Evolutionary conservation across 2,329 filamentous ascomycete genomes (phyloP).

Genomic region (Didymella glomerata): DNA sequence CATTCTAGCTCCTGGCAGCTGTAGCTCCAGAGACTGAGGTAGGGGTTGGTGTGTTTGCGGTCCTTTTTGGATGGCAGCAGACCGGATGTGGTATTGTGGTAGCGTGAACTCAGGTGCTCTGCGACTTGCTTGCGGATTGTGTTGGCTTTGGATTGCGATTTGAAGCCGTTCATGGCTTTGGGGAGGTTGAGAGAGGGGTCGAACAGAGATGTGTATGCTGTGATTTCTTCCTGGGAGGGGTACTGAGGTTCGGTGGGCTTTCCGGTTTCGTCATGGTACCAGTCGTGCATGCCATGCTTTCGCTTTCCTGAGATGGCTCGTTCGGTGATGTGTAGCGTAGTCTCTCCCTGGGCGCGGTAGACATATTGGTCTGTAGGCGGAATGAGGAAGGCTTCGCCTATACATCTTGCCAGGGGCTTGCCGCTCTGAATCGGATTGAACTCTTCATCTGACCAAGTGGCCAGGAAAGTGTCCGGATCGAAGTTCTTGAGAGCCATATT

Average conservation of each 20-base stretch:
- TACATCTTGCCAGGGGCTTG: slow-evolving; percentile 54
- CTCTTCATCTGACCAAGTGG: slow-evolving; percentile 54
- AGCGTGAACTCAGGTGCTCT: slow-evolving; percentile 65
- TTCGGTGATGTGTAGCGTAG: slow-evolving; percentile 61
- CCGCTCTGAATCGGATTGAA: slow-evolving; percentile 34
- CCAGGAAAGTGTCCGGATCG: slow-evolving; percentile 57
- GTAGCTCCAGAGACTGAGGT: slow-evolving; percentile 73
- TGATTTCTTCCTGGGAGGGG: slow-evolving; percentile 61
- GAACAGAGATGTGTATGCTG: slow-evolving; percentile 74
- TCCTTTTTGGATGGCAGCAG: slow-evolving; percentile 53
- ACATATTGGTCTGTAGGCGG: slow-evolving; percentile 57
- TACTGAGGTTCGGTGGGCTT: slow-evolving; percentile 37
- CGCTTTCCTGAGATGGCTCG: slow-evolving; percentile 58
- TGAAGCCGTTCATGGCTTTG: slow-evolving; percentile 69
- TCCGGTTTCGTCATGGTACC: slow-evolving; percentile 59
- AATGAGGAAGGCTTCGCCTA: slow-evolving; percentile 59
- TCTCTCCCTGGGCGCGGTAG: slow-evolving; percentile 61
- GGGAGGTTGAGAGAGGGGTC: slow-evolving; percentile 65
- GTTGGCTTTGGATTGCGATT: slow-evolving; percentile 70
- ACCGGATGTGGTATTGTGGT: slow-evolving; percentile 47
- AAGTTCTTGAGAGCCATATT: slow-evolving; percentile 49
- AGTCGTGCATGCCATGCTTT: slow-evolving; percentile 59
- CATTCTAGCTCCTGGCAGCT: slow-evolving; percentile 70
- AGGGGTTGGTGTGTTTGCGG: slow-evolving; percentile 67
- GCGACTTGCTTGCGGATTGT: slow-evolving; percentile 68